Percentiles rank a stretch among this genome's conserved stretches.
These are phyloP conservation scores for Citrus australasica DNA, from an alignment of 345 rosid species.

Conservation along the genomic window DNA sequence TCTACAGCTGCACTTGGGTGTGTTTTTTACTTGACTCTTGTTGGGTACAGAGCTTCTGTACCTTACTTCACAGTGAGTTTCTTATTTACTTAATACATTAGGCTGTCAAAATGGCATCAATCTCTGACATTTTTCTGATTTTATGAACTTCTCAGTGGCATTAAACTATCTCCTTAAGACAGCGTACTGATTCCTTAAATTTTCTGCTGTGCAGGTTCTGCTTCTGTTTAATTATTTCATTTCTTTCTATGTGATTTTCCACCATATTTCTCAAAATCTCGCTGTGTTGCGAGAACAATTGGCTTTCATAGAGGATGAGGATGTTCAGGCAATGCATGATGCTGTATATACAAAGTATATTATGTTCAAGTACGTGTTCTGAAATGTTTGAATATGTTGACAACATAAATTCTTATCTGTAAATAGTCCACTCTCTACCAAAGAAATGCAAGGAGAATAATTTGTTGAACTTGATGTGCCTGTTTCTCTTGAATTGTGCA, in stretches of 20 bases:
- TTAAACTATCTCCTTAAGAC: background rate
- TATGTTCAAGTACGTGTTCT: conserved; percentile 75
- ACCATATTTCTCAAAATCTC: conserved; percentile 75
- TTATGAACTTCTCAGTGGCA: background rate
- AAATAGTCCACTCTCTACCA: background rate
- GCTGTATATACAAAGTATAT: conserved; percentile 71
- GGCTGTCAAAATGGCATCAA: background rate
- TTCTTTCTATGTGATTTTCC: conserved; percentile 79
- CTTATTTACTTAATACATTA: background rate
- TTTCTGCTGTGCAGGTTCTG: conserved; percentile 52
- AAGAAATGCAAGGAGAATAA: background rate
- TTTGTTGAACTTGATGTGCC: background rate
- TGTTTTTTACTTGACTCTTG: conserved; percentile 79
- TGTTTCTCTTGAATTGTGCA: conserved; percentile 24
- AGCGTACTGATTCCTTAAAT: conserved; percentile 3
- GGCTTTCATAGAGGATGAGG: conserved; percentile 74
- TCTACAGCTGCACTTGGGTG: conserved; percentile 82
- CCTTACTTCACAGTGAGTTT: conserved; percentile 83
- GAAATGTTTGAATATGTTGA: background rate
- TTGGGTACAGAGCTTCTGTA: conserved; percentile 91
- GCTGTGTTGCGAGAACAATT: conserved; percentile 62
- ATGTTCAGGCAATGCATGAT: conserved; percentile 76
- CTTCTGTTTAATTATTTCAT: conserved; percentile 74
- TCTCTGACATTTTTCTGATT: conserved; percentile 1
- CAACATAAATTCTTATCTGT: background rate